These are phyloP conservation scores for Podila clonocystis DNA, from an alignment of 192 early-diverging fungal genomes.

Conservation along the genomic window DNA sequence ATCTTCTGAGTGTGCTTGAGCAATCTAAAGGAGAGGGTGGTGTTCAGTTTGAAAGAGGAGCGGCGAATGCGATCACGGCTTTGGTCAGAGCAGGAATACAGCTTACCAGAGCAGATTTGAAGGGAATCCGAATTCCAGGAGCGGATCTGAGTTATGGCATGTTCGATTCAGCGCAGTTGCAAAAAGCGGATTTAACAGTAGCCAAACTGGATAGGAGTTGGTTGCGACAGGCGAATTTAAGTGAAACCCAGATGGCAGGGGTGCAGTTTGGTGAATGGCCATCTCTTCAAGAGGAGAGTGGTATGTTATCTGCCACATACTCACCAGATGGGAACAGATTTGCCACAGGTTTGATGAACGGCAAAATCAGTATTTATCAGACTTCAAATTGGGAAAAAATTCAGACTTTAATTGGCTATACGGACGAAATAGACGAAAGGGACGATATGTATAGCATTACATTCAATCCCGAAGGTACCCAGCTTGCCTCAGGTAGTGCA, in stretches of 20 bases:
- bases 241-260: background rate
- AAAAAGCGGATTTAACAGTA: background rate
- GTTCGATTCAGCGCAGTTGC: slow-evolving; percentile 3
- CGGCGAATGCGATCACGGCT: slow-evolving; percentile 12
- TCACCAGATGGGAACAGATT: background rate
- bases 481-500: too few relatives aligned
- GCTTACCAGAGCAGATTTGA: background rate
- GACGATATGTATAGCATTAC: too few relatives aligned
- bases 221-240: background rate
- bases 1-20: background rate
- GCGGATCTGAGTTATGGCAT: background rate
- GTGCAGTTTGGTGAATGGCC: background rate
- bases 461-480: too few relatives aligned
- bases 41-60: background rate
- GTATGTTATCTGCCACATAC: background rate
- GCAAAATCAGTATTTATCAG: background rate
- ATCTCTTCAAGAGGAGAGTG: background rate
- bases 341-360: too few relatives aligned
- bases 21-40: too few relatives aligned
- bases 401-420: too few relatives aligned
- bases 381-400: too few relatives aligned
- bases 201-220: background rate
- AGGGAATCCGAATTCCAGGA: slow-evolving; percentile 2
- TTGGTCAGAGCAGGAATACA: slow-evolving; percentile 9
- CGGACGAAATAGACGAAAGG: too few relatives aligned